Evolutionary conservation across 371 early-diverging fungal species (phyloP).

Genomic region (Mucor racemosus): DNA sequence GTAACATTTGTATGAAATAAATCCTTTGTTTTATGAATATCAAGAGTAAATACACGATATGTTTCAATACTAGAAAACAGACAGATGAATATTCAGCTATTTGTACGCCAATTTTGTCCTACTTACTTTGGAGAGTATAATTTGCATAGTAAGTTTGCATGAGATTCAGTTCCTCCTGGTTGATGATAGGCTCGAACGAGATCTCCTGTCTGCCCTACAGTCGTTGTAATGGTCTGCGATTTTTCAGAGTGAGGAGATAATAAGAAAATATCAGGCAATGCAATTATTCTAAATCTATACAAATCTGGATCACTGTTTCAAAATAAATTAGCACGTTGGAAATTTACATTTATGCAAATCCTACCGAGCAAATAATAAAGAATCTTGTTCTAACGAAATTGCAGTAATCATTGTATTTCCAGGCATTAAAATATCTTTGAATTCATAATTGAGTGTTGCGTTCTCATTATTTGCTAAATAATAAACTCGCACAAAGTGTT

Average conservation of each 20-base stretch:
- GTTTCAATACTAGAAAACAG: slow-evolving; percentile 26
- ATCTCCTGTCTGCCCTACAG: slow-evolving; percentile 27
- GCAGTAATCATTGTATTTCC: slow-evolving; percentile 43
- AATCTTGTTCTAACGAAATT: slow-evolving; percentile 41
- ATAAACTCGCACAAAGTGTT: slow-evolving; percentile 44
- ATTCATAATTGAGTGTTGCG: slow-evolving; percentile 18
- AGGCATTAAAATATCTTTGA: slow-evolving; percentile 44
- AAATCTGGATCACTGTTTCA: slow-evolving; percentile 44
- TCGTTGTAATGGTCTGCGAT: slow-evolving; percentile 17
- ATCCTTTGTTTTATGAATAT: slow-evolving; percentile 36
- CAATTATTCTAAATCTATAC: slow-evolving; percentile 39
- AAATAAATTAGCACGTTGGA: not conserved
- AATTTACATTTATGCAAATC: not conserved
- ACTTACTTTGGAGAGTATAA: slow-evolving; percentile 40
- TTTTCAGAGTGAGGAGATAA: slow-evolving; percentile 35
- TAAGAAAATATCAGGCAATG: slow-evolving; percentile 33
- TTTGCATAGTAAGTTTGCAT: slow-evolving; percentile 27
- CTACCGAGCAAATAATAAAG: slow-evolving; percentile 46
- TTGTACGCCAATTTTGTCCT: not conserved
- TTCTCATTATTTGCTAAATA: slow-evolving; percentile 21
- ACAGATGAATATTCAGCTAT: not conserved
- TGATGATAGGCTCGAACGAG: slow-evolving; percentile 26
- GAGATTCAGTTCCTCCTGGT: slow-evolving; percentile 28
- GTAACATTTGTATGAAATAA: slow-evolving; percentile 32
- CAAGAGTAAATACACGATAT: slow-evolving; percentile 37